Base-by-base conservation (phyloP, 2,329 filamentous ascomycete species). In the Keithomyces neogunnii region DNA sequence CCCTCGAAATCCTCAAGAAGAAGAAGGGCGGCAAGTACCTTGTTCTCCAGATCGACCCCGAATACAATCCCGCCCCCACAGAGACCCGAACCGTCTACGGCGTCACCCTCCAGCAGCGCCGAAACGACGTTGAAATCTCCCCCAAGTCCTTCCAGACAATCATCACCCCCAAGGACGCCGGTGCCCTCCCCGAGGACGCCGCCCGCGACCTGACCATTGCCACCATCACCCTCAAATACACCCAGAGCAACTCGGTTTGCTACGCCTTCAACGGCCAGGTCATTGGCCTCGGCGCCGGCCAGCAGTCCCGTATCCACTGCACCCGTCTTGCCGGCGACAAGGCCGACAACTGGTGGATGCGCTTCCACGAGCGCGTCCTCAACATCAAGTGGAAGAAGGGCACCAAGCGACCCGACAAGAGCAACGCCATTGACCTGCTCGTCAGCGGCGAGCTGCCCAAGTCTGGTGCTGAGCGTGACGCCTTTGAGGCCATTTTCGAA, bases 331-430 rank as follows among this genome's bases (percentile, higher is more conserved):
- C 93, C 9, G 93, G 93, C 54, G 92, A 97, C 77, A 99, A 99
- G 79, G 89, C 91, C 47, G 93, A 99, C 72, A 96, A 95, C 78
- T 97, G 92, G 92, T 99, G 92, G 93, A 87, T 99, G 78, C 88
- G 93, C 63, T 97, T 97, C 83, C 88, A 96, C 76, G 85, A 89
- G 60, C 86, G 89, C 49, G 88, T 93, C 10, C 79, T 97, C 47
- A 78, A 76, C 65, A 86, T 99, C 68, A 88, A 92, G 76, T 99
- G 90, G 89, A 96, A 96, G 81, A 92, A 93, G 75, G 92, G 93
- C 62, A 89, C 88, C 66, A 97, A 97, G 84, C 84, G 93, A 52
- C 81, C 93, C 45, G 92, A 96, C 70, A 99, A 97, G 82, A 95
- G 88, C 76, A 99, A 99, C 69, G 92, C 91, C 58, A 96, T 97